Percentiles rank a stretch among this genome's conserved stretches.
These are phyloP conservation scores for Colletotrichum siamense DNA, from an alignment of 2,329 filamentous ascomycete genomes.

Conservation along the genomic window DNA sequence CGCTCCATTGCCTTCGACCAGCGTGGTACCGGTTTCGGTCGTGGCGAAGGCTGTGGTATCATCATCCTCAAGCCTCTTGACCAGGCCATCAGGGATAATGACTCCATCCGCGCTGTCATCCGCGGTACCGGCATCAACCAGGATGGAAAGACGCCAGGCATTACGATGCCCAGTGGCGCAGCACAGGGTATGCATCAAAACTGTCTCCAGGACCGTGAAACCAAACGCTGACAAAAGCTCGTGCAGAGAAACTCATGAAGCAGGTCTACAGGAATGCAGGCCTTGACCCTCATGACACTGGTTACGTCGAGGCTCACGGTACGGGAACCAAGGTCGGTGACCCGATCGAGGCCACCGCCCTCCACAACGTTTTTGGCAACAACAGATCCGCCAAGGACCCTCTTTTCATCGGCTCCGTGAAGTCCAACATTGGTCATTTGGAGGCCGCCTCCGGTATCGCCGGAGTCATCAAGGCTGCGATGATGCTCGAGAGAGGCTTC, in stretches of 20 bases:
- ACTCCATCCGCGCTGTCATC: slow-evolving; percentile 59
- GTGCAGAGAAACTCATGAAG: slow-evolving; percentile 45
- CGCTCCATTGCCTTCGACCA: slow-evolving; percentile 47
- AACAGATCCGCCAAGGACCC: slow-evolving; percentile 29
- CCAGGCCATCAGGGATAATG: slow-evolving; percentile 59
- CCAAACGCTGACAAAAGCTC: slow-evolving; percentile 19
- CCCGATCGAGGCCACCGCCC: slow-evolving; percentile 57
- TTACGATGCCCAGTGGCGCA: slow-evolving; percentile 59
- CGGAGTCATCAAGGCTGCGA: slow-evolving; percentile 55
- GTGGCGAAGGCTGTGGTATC: slow-evolving; percentile 63
- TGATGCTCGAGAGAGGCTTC: slow-evolving; percentile 57
- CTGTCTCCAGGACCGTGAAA: background rate
- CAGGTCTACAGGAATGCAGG: slow-evolving; percentile 36
- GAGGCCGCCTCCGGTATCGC: slow-evolving; percentile 58
- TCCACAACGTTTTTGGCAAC: slow-evolving; percentile 47
- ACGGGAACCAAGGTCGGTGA: slow-evolving; percentile 63
- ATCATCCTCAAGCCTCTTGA: slow-evolving; percentile 63
- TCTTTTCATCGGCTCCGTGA: slow-evolving; percentile 53
- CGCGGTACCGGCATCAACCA: slow-evolving; percentile 56
- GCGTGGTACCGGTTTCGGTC: slow-evolving; percentile 55
- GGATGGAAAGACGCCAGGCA: slow-evolving; percentile 61
- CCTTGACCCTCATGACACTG: slow-evolving; percentile 29
- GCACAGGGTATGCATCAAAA: slow-evolving; percentile 44
- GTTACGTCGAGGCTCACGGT: slow-evolving; percentile 57
- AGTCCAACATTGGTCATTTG: slow-evolving; percentile 57